phyloP scores from a whole-genome alignment of 2,329 filamentous ascomycete genomes.

The Dothideomycetes sp. region DNA sequence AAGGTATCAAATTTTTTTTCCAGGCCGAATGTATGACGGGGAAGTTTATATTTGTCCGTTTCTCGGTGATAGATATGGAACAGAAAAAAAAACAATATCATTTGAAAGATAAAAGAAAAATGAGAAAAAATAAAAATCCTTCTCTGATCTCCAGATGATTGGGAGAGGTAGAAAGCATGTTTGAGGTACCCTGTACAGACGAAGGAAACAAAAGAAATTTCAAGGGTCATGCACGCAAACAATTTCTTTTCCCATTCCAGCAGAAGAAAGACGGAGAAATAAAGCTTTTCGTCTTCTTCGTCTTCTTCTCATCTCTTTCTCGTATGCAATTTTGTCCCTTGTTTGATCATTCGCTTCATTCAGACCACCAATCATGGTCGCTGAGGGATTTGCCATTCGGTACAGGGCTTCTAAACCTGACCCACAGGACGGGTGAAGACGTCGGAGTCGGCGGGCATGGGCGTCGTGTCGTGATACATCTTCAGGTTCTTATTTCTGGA shows the following conservation, averaged over 20 bases:
- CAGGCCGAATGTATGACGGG: not conserved
- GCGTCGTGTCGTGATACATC: constrained; percentile 12
- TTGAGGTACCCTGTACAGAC: not conserved
- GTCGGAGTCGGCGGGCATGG: constrained; percentile 5
- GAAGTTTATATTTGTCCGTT: no score
- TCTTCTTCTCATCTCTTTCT: not conserved
- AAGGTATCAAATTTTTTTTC: not conserved
- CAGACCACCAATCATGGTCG: not conserved
- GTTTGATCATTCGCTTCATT: no score
- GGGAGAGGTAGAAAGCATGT: no score
- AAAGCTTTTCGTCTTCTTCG: not conserved
- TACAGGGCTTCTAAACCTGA: constrained; percentile 5
- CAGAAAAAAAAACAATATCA: no score
- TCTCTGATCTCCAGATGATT: no score
- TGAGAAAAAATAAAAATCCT: not conserved
- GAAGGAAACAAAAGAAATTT: no score
- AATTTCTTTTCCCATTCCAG: no score
- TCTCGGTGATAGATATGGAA: no score
- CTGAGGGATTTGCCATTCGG: not conserved
- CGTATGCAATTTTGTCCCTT: no score
- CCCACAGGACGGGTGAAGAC: constrained; percentile 4
- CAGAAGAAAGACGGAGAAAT: not conserved
- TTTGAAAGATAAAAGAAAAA: no score
- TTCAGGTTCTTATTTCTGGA: constrained; percentile 8
- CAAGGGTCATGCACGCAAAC: no score